Evolutionary conservation across 2,329 filamentous ascomycete genomes (phyloP), one percentile per base, ranked within the genome.

Genomic region (Diaporthe vexans): DNA sequence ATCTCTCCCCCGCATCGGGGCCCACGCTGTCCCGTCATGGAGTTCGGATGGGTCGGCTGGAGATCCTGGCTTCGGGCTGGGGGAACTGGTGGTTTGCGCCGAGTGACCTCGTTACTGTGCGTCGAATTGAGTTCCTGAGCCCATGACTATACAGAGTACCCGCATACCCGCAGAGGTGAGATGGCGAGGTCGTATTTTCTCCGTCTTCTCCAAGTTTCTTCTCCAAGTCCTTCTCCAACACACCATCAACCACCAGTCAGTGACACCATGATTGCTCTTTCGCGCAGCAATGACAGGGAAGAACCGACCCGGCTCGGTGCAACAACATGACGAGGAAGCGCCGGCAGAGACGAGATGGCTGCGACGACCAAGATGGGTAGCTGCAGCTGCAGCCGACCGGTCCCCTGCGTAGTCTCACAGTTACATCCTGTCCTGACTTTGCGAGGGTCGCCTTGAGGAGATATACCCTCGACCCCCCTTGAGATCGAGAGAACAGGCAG

Each of bases 321-420:
- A 65, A 65, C 59, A 65, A 65, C 59, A 65, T 65, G n/a, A n/a
- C 59, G 59, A 65, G 59, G 40, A 65, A 37, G 13, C n/a, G 17
- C 37, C 51, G 69, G 59, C 40, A 51, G 56, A 58, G 54, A 24
- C 26, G 24, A 71, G 24, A 24, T 59, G 69, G 24, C 11, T 52
- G 24, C 19, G 59, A 48, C 9, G 40, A 33, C 29, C 40, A 19
- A 48, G 6, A 48, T 43, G 24, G 59, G 40, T 4, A 63, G 24
- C 24, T 9, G 35, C 37, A 63, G 57, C 57, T 19, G 40, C 11
- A 33, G 40, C 26, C 56, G 56, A 59, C 56, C 24, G 21, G 9
- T 13, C 17, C 56, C 40, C 59, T 48, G 59, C 11, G 24, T 17
- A 21, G 24, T 46, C 40, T 43, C 40, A 33, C 19, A 24, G 24